phyloP scores from a whole-genome alignment of 192 early-diverging fungal species.

The Coemansia sp. region DNA sequence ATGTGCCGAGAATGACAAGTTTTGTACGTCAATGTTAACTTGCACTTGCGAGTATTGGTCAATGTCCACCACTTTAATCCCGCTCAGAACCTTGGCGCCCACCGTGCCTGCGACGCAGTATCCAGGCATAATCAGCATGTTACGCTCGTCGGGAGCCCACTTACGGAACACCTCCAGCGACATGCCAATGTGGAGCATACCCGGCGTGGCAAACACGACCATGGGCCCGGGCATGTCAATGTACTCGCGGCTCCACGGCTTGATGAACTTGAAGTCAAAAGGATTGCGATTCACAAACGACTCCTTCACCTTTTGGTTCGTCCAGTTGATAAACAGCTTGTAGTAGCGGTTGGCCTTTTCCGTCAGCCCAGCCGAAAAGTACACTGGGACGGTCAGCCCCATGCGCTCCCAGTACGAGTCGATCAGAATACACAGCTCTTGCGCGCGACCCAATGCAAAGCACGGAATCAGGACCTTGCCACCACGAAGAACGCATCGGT shows the following conservation, averaged over 20 bases:
- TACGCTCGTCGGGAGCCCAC: conserved; percentile 88
- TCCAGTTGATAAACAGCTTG: conserved; percentile 97
- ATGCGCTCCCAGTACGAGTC: conserved; percentile 95
- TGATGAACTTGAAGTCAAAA: conserved; percentile 96
- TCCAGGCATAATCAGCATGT: conserved; percentile 98
- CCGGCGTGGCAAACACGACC: conserved; percentile 96
- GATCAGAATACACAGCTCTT: conserved; percentile 94
- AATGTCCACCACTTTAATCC: conserved; percentile 80
- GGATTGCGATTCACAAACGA: conserved; percentile 92
- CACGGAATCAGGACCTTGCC: conserved; percentile 95
- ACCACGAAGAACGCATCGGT: conserved; percentile 68
- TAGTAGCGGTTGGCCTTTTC: conserved; percentile 94
- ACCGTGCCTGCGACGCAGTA: conserved; percentile 97
- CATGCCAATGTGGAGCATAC: conserved; percentile 97
- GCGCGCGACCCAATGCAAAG: conserved; percentile 97
- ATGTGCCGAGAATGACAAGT: conserved; percentile 95
- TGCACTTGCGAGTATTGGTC: conserved; percentile 71
- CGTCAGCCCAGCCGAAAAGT: conserved; percentile 93
- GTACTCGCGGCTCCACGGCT: conserved; percentile 70
- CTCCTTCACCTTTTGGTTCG: conserved; percentile 93
- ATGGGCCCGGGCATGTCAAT: conserved; percentile 81
- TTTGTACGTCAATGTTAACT: conserved; percentile 90
- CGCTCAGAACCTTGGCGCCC: conserved; percentile 87
- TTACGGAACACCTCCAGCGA: conserved; percentile 94
- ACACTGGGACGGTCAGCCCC: conserved; percentile 84